phyloP scores from a whole-genome alignment of 2,329 filamentous ascomycete species.

The Colletotrichum zoysiae region DNA sequence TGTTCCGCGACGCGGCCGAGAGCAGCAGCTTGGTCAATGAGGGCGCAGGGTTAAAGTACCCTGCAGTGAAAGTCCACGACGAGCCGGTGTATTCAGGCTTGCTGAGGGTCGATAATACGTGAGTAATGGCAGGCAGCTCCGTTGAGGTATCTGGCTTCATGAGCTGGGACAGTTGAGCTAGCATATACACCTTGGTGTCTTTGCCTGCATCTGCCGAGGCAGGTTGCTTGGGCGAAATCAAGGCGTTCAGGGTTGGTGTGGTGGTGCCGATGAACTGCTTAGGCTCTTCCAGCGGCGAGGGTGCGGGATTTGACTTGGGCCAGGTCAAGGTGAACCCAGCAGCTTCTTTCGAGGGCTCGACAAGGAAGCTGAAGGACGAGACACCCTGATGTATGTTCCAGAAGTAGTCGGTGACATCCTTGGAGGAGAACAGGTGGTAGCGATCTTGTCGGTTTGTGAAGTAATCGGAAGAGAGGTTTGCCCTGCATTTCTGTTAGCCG shows the following conservation, averaged over 20 bases:
- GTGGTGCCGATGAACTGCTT: slow-evolving; percentile 77
- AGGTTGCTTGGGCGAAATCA: slow-evolving; percentile 68
- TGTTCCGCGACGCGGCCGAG: slow-evolving; percentile 74
- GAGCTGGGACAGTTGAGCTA: slow-evolving; percentile 89
- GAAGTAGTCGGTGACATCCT: slow-evolving; percentile 86
- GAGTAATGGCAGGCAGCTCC: slow-evolving; percentile 84
- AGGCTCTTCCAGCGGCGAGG: slow-evolving; percentile 79
- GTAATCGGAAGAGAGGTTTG: slow-evolving; percentile 93
- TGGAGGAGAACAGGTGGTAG: slow-evolving; percentile 90
- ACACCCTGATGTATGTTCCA: slow-evolving; percentile 81
- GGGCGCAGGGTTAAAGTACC: slow-evolving; percentile 97
- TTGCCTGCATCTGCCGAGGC: slow-evolving; percentile 44
- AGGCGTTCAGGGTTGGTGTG: slow-evolving; percentile 72
- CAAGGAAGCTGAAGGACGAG: slow-evolving; percentile 83
- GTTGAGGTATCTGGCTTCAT: slow-evolving; percentile 85
- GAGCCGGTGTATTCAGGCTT: slow-evolving; percentile 73
- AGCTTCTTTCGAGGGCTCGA: slow-evolving; percentile 71
- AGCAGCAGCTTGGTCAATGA: slow-evolving; percentile 85
- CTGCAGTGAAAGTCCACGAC: slow-evolving; percentile 95
- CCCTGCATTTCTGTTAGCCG: slow-evolving; percentile 54
- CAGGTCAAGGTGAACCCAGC: slow-evolving; percentile 75
- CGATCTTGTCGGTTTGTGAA: slow-evolving; percentile 96
- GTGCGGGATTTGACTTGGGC: slow-evolving; percentile 80
- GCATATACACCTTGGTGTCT: slow-evolving; percentile 84
- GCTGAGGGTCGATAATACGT: slow-evolving; percentile 77